Evolutionary conservation across 805 yeast species (phyloP).

Genomic region (Saturnispora saitoi): DNA sequence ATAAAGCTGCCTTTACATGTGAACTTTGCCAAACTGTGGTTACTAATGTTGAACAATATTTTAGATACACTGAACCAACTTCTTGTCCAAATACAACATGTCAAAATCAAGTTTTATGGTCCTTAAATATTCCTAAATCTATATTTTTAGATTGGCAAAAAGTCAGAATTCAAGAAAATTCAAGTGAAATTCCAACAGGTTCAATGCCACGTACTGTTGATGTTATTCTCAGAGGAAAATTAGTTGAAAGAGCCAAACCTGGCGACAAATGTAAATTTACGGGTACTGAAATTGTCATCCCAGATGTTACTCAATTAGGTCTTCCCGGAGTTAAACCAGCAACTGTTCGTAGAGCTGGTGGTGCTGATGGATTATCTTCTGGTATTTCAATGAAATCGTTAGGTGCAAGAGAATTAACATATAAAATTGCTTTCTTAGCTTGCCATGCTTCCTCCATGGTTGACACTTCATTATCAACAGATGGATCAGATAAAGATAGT

Average conservation of each 20-base stretch:
- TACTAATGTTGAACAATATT: conserved; percentile 86
- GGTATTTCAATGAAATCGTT: conserved; percentile 79
- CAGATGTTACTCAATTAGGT: conserved; percentile 89
- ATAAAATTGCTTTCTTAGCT: conserved; percentile 84
- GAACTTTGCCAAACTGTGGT: conserved; percentile 78
- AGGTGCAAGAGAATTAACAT: conserved; percentile 93
- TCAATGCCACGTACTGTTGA: conserved; percentile 97
- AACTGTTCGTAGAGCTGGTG: conserved; percentile 51
- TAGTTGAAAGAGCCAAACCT: conserved; percentile 93
- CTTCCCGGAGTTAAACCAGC: conserved; percentile 91
- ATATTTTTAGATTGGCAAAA: conserved; percentile 95
- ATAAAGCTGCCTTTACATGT: conserved; percentile 79
- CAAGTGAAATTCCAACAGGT: conserved; percentile 96
- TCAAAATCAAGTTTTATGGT: conserved; percentile 79
- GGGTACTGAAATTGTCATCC: conserved; percentile 90
- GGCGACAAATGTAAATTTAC: conserved; percentile 93
- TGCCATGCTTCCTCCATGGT: conserved; percentile 73
- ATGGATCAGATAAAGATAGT: conserved; percentile 20
- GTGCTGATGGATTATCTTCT: conserved; percentile 62
- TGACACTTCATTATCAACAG: conserved; percentile 21
- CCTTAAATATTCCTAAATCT: conserved; percentile 72
- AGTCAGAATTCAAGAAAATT: conserved; percentile 89
- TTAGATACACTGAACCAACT: conserved; percentile 91
- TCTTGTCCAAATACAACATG: conserved; percentile 84
- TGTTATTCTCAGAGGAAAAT: conserved; percentile 84